Base-by-base conservation (phyloP, 257 asterid species). In the Ilex aquifolium region DNA sequence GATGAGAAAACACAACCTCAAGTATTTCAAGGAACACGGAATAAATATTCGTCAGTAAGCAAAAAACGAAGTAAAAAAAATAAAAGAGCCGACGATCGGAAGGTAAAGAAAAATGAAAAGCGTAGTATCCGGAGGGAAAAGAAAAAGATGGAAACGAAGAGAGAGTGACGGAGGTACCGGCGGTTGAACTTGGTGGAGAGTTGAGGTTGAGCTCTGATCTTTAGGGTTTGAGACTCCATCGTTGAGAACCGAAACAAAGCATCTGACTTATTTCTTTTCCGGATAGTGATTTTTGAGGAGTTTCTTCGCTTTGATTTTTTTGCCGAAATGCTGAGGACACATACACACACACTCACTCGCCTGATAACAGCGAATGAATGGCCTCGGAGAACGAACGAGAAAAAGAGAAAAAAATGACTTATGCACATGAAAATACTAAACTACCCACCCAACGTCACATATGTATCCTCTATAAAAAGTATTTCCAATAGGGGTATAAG, bases 301-400 rank as follows among this genome's bases (percentile, higher is more conserved):
- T 36, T 36, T 36, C 7, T 36, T 36, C 3, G 3, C 7, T 36
- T 36, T 36, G 3, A 36, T 36, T 36, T 36, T 36, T 36, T 36
- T 36, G 40, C 7, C 5, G 40, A 36, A 36, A 36, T 36, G 40
- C 5, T 36, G 40, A 36, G 10, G 13, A 36, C 49, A 36, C 31
- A 63, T 4, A 52, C 46, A 56, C 27, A 39, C 31, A 15, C 21
- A 53, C 31, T 36, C 17, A n/a, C 44, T 27, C 44, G 62, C 66
- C 76, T 66, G 73, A 62, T 50, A 57, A 69, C 61, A 61, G 44
- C 58, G 59, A 63, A 66, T 63, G 76, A 66, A 66, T 59, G 71
- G 71, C 69, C 80, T 54, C 68, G 70, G 60, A 71, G 50, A 48
- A 66, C 46, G 71, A 71, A 75, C 10, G 40, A 36, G 13, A 30